These are phyloP conservation scores for Hyaloscypha variabilis DNA, from an alignment of 495 filamentous ascomycete species.

Conservation along the genomic window DNA sequence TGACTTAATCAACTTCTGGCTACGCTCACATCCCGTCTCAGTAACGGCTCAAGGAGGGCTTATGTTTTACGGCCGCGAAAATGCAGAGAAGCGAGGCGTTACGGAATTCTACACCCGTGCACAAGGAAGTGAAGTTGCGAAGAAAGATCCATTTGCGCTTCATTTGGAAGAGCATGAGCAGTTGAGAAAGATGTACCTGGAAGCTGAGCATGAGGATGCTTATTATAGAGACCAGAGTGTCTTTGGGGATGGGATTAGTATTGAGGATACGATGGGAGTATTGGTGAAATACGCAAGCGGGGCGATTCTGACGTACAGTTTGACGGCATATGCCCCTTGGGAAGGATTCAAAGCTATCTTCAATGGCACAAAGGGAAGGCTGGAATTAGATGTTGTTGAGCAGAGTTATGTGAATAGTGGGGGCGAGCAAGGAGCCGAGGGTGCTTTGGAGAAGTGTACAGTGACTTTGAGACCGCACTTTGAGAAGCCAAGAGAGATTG, in stretches of 20 bases:
- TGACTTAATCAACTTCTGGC: constrained; percentile 55
- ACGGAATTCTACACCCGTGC: constrained; percentile 43
- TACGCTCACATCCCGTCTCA: constrained; percentile 44
- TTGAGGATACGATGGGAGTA: constrained; percentile 63
- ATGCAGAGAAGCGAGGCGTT: constrained; percentile 43
- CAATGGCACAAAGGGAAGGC: constrained; percentile 46
- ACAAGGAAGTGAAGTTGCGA: constrained; percentile 38
- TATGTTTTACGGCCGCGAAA: constrained; percentile 49
- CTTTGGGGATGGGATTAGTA: constrained; percentile 60
- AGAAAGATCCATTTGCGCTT: constrained; percentile 51
- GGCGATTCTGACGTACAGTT: constrained; percentile 49
- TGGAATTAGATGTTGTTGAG: constrained; percentile 52
- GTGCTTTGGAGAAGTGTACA: constrained; percentile 40
- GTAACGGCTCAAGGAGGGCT: constrained; percentile 50
- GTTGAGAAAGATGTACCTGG: constrained; percentile 57
- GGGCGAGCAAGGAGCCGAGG: constrained; percentile 47
- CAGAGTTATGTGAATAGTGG: constrained; percentile 52
- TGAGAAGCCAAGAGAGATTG: constrained; percentile 46
- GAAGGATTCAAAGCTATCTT: constrained; percentile 50
- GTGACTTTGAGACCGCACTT: constrained; percentile 44
- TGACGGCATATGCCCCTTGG: constrained; percentile 52
- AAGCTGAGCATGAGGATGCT: constrained; percentile 61
- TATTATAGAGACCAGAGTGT: constrained; percentile 61
- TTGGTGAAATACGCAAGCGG: constrained; percentile 57
- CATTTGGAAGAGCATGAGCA: constrained; percentile 50